A percentile compares a stretch with the other conserved stretches of the same genome.
phyloP scores from a whole-genome alignment of 1,284 basidiomycete genomes.

The Fomitopsis schrenkii region DNA sequence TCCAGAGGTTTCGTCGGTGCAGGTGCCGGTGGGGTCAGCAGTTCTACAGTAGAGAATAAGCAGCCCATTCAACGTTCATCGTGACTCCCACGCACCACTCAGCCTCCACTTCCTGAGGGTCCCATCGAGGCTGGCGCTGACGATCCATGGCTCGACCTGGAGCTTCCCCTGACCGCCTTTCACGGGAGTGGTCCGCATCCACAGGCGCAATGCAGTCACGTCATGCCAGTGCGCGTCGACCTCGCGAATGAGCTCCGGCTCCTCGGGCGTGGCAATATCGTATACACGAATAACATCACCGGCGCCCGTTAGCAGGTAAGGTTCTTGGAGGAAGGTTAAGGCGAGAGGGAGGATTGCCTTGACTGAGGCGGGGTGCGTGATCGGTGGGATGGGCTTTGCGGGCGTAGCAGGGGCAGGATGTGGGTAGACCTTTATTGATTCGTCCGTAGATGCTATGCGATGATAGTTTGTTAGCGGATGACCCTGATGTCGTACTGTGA shows the following conservation, averaged over 20 bases:
- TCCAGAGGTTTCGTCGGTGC: slow-evolving; percentile 19
- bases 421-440: slow-evolving; percentile 64
- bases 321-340: slow-evolving; percentile 54
- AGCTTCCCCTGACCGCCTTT: slow-evolving; percentile 36
- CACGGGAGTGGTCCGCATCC: slow-evolving; percentile 50
- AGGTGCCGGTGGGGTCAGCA: slow-evolving; percentile 43
- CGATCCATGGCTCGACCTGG: slow-evolving; percentile 67
- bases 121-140: slow-evolving; percentile 81
- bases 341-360: slow-evolving; percentile 69
- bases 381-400: slow-evolving; percentile 40
- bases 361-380: slow-evolving; percentile 66
- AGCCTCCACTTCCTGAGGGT: slow-evolving; percentile 83
- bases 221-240: slow-evolving; percentile 88
- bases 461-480: slow-evolving; percentile 1
- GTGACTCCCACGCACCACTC: slow-evolving; percentile 43
- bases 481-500: slow-evolving; percentile 9
- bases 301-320: slow-evolving; percentile 74
- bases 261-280: slow-evolving; percentile 58
- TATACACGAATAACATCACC: slow-evolving; percentile 80
- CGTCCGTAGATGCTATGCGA: slow-evolving; percentile 79
- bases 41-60: slow-evolving; percentile 35
- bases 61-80: neutral
- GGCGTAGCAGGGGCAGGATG: slow-evolving; percentile 22
- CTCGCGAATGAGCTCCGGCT: slow-evolving; percentile 62
- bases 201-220: slow-evolving; percentile 69